Conservation (phyloP, 441 rosid species). For the Populus hybrid region DNA sequence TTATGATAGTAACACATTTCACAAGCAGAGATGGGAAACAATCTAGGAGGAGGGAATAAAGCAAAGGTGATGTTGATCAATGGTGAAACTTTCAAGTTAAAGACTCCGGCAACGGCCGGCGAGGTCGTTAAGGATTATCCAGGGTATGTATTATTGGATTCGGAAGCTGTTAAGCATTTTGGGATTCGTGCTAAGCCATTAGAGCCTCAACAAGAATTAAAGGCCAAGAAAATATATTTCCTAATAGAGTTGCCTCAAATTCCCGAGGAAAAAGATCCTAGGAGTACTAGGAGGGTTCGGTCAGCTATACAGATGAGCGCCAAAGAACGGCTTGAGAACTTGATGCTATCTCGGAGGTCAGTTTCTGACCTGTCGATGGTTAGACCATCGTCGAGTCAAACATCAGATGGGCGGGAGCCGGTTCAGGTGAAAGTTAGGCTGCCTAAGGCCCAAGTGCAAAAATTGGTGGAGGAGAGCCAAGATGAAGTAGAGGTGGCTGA, state of each 20-base stretch:
- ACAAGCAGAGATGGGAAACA: conserved; percentile 59
- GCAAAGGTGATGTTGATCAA: conserved; percentile 71
- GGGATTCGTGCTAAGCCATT: conserved; percentile 77
- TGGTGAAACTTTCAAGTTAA: conserved; percentile 71
- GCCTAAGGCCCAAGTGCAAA: conserved; percentile 62
- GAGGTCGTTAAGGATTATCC: conserved; percentile 65
- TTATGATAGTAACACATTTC: background rate
- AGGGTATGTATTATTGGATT: conserved; percentile 64
- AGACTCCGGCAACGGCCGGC: conserved; percentile 62
- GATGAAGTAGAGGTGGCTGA: conserved; percentile 57
- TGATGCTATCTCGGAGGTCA: conserved; percentile 72
- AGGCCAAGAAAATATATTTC: conserved; percentile 67
- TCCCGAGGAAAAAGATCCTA: conserved; percentile 33
- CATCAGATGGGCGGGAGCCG: conserved; percentile 5
- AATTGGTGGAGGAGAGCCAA: conserved; percentile 56
- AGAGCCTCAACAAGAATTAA: conserved; percentile 44
- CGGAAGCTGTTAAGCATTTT: conserved; percentile 67
- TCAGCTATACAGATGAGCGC: conserved; percentile 78
- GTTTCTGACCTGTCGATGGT: conserved; percentile 60
- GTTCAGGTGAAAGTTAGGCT: conserved; percentile 57
- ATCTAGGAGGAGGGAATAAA: conserved; percentile 49
- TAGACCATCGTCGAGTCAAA: conserved; percentile 14
- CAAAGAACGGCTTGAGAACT: conserved; percentile 69
- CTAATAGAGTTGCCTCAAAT: conserved; percentile 64
- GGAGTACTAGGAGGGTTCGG: conserved; percentile 57